A percentile compares a stretch with the other conserved stretches of the same genome.
phyloP scores from a whole-genome alignment of 495 filamentous ascomycete genomes.

The Penicillium soppii region DNA sequence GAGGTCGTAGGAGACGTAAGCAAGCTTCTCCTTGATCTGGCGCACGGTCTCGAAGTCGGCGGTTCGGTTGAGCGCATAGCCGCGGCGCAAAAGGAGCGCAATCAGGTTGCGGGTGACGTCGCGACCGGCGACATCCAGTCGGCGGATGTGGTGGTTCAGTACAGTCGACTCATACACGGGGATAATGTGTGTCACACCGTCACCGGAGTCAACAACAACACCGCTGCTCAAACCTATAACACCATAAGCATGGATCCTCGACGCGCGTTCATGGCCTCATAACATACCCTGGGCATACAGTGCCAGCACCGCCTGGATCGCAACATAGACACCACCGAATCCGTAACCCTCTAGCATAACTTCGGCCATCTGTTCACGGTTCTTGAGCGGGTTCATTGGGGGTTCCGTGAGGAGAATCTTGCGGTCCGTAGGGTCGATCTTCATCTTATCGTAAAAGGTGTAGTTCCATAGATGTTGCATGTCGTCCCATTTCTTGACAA shows the following conservation, averaged over 20 bases:
- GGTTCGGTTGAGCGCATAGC: conserved; percentile 96
- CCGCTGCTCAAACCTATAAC: conserved; percentile 80
- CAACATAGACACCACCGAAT: conserved; percentile 97
- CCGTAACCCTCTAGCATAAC: conserved; percentile 98
- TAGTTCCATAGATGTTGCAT: conserved; percentile 99
- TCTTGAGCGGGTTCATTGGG: conserved; percentile 94
- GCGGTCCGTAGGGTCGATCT: conserved; percentile 82
- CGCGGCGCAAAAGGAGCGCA: conserved; percentile 86
- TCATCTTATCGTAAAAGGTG: conserved; percentile 95
- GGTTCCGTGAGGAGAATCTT: conserved; percentile 99
- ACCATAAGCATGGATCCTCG: conserved; percentile 9
- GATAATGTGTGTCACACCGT: conserved; percentile 97
- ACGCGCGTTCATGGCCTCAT: not conserved
- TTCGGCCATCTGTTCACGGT: conserved; percentile 95
- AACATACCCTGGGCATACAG: conserved; percentile 88
- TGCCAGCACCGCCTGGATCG: conserved; percentile 96
- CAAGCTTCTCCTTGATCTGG: conserved; percentile 99
- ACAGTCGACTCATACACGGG: conserved; percentile 97
- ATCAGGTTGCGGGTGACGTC: conserved; percentile 98
- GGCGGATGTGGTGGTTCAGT: conserved; percentile 90
- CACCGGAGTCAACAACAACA: conserved; percentile 96
- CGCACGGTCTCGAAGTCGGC: conserved; percentile 99
- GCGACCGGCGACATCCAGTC: conserved; percentile 92
- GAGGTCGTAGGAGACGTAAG: conserved; percentile 98
- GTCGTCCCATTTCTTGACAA: conserved; percentile 99